These are phyloP conservation scores for Truncatella angustata DNA, from an alignment of 2,329 filamentous ascomycete species.

Conservation along the genomic window DNA sequence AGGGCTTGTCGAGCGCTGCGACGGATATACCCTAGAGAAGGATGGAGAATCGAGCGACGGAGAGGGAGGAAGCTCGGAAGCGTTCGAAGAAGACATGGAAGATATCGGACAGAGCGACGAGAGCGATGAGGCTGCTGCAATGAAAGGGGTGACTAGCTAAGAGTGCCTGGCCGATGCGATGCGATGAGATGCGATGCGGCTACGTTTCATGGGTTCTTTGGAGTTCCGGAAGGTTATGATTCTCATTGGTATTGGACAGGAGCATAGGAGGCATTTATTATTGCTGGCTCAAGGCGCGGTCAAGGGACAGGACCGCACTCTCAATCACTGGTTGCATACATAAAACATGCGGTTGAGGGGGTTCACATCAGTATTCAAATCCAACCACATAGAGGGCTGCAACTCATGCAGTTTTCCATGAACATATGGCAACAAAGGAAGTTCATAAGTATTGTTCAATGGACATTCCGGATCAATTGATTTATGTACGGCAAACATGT, in stretches of 20 bases:
- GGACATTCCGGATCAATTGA: no score
- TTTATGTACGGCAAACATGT: no score
- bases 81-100: conserved; percentile 31
- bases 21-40: conserved; percentile 52
- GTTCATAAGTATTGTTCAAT: no score
- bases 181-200: no score
- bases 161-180: no score
- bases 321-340: no score
- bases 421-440: no score
- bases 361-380: no score
- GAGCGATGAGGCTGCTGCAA: conserved; percentile 22
- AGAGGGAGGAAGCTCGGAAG: conserved; percentile 29
- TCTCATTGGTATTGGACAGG: background rate
- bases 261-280: background rate
- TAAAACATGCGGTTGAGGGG: no score
- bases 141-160: background rate
- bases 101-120: conserved; percentile 31
- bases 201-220: background rate
- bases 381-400: no score
- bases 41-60: conserved; percentile 18
- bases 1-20: conserved; percentile 71
- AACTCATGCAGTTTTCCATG: no score
- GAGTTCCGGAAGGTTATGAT: conserved; percentile 3
- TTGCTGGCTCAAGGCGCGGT: background rate
- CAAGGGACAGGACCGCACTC: background rate